phyloP scores from a whole-genome alignment of 225 moss, liverwort and hornwort genomes.

The Takakia lepidozioides region DNA sequence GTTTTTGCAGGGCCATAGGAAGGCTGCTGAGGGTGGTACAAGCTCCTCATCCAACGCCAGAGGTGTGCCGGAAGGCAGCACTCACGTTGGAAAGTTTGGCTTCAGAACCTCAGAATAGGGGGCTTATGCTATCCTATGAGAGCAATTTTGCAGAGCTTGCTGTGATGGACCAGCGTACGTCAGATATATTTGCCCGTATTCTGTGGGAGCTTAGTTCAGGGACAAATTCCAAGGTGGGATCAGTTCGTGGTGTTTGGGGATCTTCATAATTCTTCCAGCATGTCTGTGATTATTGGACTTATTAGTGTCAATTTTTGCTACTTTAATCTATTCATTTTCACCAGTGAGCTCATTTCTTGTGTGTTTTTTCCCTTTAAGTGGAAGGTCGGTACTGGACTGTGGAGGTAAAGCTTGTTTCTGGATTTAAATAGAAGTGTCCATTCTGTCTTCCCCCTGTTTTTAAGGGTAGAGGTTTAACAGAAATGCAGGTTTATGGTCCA shows the following conservation, averaged over 20 bases:
- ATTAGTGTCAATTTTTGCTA: no score
- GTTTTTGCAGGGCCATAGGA: constrained; percentile 49
- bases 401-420: no score
- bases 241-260: constrained; percentile 91
- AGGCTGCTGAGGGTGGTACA: constrained; percentile 71
- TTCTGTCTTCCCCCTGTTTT: no score
- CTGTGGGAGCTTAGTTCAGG: constrained; percentile 94
- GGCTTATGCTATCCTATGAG: constrained; percentile 67
- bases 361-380: no score
- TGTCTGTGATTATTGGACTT: no score
- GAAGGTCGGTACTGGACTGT: no score
- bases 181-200: constrained; percentile 90
- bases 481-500: no score
- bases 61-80: constrained; percentile 79
- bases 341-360: no score
- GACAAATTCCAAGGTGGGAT: constrained; percentile 65
- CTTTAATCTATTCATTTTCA: no score
- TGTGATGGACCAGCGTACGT: constrained; percentile 64
- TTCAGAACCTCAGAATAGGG: constrained; percentile 89
- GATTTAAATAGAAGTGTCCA: no score
- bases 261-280: no score
- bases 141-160: constrained; percentile 77
- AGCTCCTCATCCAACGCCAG: constrained; percentile 52
- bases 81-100: constrained; percentile 83
- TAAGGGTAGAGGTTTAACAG: no score